Evolutionary conservation across 176 grass and related monocot species (phyloP).

Genomic region (Musa schizocarpa): DNA sequence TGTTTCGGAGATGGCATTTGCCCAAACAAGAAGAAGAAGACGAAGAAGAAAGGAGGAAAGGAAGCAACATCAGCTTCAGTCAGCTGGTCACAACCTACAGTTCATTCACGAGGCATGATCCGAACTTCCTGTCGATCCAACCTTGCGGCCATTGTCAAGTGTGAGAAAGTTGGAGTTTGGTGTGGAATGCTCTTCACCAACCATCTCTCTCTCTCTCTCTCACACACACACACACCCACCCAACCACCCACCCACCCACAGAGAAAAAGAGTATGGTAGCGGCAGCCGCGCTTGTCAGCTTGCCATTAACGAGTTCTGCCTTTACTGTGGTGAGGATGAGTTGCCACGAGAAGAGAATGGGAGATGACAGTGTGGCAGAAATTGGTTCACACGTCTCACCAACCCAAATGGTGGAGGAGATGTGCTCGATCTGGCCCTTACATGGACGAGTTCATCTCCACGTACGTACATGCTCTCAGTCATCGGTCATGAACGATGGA

Average conservation of each 20-base stretch:
- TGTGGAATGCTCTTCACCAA: constrained; percentile 8
- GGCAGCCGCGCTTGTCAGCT: too few relatives aligned
- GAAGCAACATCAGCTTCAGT: too few relatives aligned
- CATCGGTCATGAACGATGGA: too few relatives aligned
- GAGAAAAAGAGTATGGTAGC: too few relatives aligned
- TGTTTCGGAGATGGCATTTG: too few relatives aligned
- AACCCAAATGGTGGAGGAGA: background rate
- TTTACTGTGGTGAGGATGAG: background rate
- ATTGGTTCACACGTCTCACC: background rate
- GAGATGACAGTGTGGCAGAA: background rate
- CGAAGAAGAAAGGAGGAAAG: too few relatives aligned
- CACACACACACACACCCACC: too few relatives aligned
- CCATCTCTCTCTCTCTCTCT: background rate
- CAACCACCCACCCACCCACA: too few relatives aligned
- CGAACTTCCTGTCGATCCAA: background rate
- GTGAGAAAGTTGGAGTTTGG: background rate
- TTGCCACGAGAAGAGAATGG: background rate
- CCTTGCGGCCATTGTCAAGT: background rate
- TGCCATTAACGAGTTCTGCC: background rate
- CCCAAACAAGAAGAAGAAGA: too few relatives aligned
- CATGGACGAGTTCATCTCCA: background rate
- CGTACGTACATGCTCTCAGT: background rate
- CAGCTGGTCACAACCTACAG: background rate
- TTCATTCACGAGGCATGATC: background rate
- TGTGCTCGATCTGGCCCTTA: background rate